phyloP scores from a whole-genome alignment of 495 filamentous ascomycete species.

The Lasiosphaeris hirsuta region DNA sequence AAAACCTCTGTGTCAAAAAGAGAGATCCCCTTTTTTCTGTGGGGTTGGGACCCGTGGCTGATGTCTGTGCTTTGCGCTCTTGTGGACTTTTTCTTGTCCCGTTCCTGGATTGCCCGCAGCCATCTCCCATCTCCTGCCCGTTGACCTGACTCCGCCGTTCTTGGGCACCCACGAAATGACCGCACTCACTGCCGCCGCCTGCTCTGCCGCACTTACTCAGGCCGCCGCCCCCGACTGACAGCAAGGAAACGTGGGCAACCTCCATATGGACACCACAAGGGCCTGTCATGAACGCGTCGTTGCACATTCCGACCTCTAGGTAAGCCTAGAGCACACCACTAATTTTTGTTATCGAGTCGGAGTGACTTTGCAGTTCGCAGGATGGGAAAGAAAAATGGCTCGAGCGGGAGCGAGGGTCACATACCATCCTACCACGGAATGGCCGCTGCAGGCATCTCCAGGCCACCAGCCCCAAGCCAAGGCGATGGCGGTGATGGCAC shows the following conservation, averaged over 20 bases:
- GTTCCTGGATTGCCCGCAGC: not conserved
- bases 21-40: conserved; percentile 4
- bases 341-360: not conserved
- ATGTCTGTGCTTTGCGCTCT: conserved; percentile 2
- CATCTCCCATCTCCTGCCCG: no score
- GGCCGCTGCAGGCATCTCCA: conserved; percentile 2
- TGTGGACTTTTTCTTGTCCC: not conserved
- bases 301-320: no score
- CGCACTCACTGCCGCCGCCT: no score
- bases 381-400: not conserved
- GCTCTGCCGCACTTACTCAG: no score
- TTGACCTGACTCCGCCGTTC: no score
- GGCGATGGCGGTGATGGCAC: not conserved
- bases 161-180: no score
- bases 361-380: no score
- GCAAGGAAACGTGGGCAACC: no score
- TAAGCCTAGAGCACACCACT: no score
- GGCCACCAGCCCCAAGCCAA: not conserved
- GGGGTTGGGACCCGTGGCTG: conserved; percentile 4
- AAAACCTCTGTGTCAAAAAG: conserved; percentile 12
- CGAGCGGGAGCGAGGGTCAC: not conserved
- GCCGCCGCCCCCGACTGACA: no score
- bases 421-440: not conserved
- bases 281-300: no score
- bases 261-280: no score